Percentiles rank a stretch among this genome's conserved stretches.
Evolutionary conservation across 805 yeast species (phyloP).

Genomic region (Cyberlindnera xylosilytica): DNA sequence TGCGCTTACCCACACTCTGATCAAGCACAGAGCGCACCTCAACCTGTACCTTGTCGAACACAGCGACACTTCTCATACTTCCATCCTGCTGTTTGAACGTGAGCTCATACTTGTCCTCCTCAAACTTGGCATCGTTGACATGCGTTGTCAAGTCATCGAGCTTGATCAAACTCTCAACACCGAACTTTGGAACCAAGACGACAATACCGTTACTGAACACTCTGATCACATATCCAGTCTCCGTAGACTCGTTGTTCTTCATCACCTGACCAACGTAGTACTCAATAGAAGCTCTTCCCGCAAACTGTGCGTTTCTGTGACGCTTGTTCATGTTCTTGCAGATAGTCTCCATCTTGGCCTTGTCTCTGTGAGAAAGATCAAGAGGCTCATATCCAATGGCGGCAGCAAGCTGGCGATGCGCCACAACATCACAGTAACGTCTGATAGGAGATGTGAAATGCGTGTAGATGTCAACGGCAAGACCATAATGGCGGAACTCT

Average conservation of each 20-base stretch:
- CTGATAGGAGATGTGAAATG: conserved; percentile 98
- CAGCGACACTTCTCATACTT: conserved; percentile 48
- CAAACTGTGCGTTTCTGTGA: conserved; percentile 97
- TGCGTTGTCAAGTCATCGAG: conserved; percentile 70
- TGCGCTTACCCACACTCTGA: conserved; percentile 87
- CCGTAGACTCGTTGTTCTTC: conserved; percentile 74
- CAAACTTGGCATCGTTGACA: conserved; percentile 56
- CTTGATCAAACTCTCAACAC: conserved; percentile 90
- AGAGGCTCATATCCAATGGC: conserved; percentile 92
- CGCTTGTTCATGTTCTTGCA: conserved; percentile 88
- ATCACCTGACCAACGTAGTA: conserved; percentile 98
- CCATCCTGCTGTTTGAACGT: conserved; percentile 51
- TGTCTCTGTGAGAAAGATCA: conserved; percentile 81
- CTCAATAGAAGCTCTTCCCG: conserved; percentile 97
- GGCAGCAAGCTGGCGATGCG: conserved; percentile 97
- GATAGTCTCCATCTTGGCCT: conserved; percentile 82
- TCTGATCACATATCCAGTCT: conserved; percentile 88
- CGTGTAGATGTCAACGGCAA: conserved; percentile 95
- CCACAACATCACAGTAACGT: conserved; percentile 96
- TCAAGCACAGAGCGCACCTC: conserved; percentile 80
- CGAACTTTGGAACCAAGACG: conserved; percentile 91
- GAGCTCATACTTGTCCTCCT: conserved; percentile 75
- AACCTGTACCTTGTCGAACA: conserved; percentile 85
- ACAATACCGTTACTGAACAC: conserved; percentile 94
- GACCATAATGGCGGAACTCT: conserved; percentile 94